These are phyloP conservation scores for Gyromitra esculenta DNA, from an alignment of 2,329 filamentous ascomycete genomes.

Conservation along the genomic window DNA sequence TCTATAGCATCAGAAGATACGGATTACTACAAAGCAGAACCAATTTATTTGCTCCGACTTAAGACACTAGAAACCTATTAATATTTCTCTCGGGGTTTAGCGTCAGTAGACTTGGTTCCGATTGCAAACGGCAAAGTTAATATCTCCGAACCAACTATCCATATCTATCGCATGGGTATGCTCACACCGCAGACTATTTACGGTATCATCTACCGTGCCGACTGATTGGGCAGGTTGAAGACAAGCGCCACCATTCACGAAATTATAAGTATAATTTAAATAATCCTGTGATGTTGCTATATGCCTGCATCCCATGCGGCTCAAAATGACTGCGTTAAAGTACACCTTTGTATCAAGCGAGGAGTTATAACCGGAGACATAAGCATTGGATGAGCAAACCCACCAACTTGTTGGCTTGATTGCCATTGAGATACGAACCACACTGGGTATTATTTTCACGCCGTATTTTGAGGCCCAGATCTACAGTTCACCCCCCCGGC, in stretches of 20 bases:
- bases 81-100: not conserved
- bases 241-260: not conserved
- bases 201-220: constrained; percentile 4
- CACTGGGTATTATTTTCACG: not conserved
- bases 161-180: constrained; percentile 15
- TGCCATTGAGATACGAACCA: not conserved
- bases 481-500: not conserved
- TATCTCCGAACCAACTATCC: not conserved
- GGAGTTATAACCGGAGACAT: not conserved
- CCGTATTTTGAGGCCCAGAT: not conserved
- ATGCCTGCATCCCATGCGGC: constrained; percentile 32
- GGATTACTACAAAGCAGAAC: not conserved
- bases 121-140: not conserved
- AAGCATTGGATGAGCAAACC: not conserved
- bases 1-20: not conserved
- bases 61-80: not conserved
- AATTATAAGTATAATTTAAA: not conserved
- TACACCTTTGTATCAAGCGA: not conserved
- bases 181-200: not conserved
- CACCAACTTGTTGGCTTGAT: not conserved
- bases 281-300: not conserved
- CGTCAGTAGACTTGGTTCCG: too few species aligned
- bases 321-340: constrained; percentile 30
- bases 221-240: not conserved
- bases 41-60: not conserved